These are phyloP conservation scores for Nasturtium officinale DNA, from an alignment of 345 rosid genomes.

Conservation along the genomic window DNA sequence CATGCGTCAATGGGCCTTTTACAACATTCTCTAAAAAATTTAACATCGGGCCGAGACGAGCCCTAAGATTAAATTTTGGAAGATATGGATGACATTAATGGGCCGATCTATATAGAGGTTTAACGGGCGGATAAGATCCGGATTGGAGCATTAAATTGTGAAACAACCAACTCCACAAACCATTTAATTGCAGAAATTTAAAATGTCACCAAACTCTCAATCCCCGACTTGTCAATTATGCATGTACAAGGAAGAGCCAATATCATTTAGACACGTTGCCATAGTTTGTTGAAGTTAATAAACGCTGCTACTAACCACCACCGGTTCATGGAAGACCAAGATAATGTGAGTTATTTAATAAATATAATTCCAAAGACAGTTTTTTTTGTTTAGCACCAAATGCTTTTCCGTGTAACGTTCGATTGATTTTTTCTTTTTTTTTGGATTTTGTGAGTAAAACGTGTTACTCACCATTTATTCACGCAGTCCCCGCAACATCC, in stretches of 20 bases:
- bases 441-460: too few species aligned
- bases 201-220: conserved; percentile 30
- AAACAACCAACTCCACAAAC: conserved; percentile 10
- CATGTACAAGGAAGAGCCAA: background rate
- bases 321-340: conserved; percentile 22
- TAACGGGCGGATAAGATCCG: background rate
- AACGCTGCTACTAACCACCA: conserved; percentile 29
- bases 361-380: background rate
- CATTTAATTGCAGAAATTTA: conserved; percentile 5
- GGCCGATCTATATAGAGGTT: background rate
- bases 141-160: conserved; percentile 4
- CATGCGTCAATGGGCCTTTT: background rate
- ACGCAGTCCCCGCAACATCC: too few species aligned
- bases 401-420: too few species aligned
- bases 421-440: too few species aligned
- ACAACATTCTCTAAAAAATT: background rate
- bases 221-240: conserved; percentile 8
- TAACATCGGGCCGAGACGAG: background rate
- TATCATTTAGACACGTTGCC: background rate
- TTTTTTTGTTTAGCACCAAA: background rate
- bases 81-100: background rate
- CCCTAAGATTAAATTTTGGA: background rate
- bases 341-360: background rate
- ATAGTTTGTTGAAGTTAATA: conserved; percentile 10
- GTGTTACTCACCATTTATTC: too few species aligned